These are phyloP conservation scores for Lentinula boryana DNA, from an alignment of 768 basidiomycete genomes.

Conservation along the genomic window DNA sequence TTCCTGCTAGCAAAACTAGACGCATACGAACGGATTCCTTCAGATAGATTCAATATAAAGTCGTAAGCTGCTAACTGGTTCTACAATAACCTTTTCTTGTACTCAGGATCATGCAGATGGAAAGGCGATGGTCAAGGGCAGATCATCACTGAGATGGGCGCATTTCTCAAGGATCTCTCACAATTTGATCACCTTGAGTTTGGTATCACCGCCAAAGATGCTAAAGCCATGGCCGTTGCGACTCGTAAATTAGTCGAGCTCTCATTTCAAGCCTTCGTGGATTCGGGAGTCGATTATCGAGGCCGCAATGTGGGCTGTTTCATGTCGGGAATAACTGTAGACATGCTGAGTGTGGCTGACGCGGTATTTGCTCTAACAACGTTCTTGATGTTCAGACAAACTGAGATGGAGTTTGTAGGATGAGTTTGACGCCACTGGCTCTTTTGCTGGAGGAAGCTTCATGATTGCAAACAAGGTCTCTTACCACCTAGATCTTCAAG, in stretches of 20 bases:
- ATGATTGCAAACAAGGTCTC: constrained; percentile 36
- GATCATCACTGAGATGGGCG: constrained; percentile 8
- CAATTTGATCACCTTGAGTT: constrained; percentile 25
- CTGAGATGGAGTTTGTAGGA: constrained; percentile 19
- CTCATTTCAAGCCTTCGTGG: constrained; percentile 27
- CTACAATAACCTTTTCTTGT: background rate
- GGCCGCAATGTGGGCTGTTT: constrained; percentile 30
- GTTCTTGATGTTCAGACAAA: too few species aligned
- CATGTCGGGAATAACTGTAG: constrained; percentile 23
- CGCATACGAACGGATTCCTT: constrained; percentile 11
- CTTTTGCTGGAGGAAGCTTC: constrained; percentile 25
- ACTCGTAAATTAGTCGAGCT: constrained; percentile 25
- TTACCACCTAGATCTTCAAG: constrained; percentile 31
- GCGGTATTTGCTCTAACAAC: constrained; percentile 14
- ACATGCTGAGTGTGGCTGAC: constrained; percentile 20
- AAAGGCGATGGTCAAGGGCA: background rate
- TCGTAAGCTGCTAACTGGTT: background rate
- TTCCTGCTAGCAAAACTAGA: constrained; percentile 26
- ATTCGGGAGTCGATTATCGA: constrained; percentile 36
- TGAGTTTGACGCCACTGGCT: constrained; percentile 24
- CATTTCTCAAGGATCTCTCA: constrained; percentile 25
- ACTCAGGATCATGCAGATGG: background rate
- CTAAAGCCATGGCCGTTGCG: constrained; percentile 19
- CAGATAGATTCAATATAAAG: background rate
- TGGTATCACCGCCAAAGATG: constrained; percentile 23